phyloP scores from a whole-genome alignment of 2,329 filamentous ascomycete genomes.

The Aspergillus bombycis region DNA sequence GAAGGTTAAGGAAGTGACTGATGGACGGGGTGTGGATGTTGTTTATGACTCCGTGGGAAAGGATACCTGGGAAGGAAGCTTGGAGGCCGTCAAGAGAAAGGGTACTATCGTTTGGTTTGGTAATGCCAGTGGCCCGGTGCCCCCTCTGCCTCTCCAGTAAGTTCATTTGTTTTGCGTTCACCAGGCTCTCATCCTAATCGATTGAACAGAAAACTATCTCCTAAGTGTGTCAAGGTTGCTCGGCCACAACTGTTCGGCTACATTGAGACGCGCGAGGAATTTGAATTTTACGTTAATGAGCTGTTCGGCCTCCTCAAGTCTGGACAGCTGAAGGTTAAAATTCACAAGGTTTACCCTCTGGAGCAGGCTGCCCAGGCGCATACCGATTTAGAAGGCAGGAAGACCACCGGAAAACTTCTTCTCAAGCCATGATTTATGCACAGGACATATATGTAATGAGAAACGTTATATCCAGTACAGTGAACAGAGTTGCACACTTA shows the following conservation, averaged over 20 bases:
- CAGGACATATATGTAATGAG: neutral
- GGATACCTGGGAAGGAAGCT: conserved; percentile 76
- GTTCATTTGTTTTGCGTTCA: conserved; percentile 45
- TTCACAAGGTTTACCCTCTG: conserved; percentile 78
- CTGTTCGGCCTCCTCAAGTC: conserved; percentile 72
- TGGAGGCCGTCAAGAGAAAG: conserved; percentile 75
- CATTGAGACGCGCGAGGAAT: conserved; percentile 69
- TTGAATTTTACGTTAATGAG: conserved; percentile 70
- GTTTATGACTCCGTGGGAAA: conserved; percentile 88
- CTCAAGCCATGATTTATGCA: conserved; percentile 59
- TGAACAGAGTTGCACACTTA: neutral
- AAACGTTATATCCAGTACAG: neutral
- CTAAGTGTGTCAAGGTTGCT: conserved; percentile 77
- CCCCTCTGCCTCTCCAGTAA: conserved; percentile 65
- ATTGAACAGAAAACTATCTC: conserved; percentile 51
- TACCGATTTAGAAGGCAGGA: conserved; percentile 75
- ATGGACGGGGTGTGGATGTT: conserved; percentile 70
- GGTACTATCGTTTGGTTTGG: conserved; percentile 79
- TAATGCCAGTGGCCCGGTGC: conserved; percentile 78
- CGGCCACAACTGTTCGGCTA: conserved; percentile 76
- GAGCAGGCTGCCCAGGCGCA: conserved; percentile 74
- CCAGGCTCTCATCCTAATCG: conserved; percentile 10
- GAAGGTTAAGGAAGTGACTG: conserved; percentile 80
- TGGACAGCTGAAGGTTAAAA: conserved; percentile 69
- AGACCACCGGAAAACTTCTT: conserved; percentile 82